Conservation (phyloP, 495 filamentous ascomycete species). For the Pseudomonodictys pantanalensis region DNA sequence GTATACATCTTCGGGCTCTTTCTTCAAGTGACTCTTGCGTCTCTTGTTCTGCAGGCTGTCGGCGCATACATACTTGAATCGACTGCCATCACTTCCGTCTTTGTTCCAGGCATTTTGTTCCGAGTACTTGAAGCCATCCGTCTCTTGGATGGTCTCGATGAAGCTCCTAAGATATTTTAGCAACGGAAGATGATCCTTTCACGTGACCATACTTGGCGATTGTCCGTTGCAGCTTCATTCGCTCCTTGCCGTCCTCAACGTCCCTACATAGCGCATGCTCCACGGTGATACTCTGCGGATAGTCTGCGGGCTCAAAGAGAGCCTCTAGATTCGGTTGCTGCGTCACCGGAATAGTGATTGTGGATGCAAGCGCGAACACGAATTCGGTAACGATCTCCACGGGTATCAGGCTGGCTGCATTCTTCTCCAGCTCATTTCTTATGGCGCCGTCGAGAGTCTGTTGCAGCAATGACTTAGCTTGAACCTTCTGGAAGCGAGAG, state of each 20-base stretch:
- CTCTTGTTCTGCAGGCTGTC: constrained; percentile 26
- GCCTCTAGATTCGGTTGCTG: constrained; percentile 19
- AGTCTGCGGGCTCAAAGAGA: constrained; percentile 10
- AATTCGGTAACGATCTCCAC: constrained; percentile 22
- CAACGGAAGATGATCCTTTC: background rate
- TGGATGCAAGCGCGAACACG: constrained; percentile 17
- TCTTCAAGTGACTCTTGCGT: constrained; percentile 15
- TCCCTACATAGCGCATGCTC: constrained; percentile 21
- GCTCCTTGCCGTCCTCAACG: constrained; percentile 22
- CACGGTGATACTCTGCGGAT: constrained; percentile 13
- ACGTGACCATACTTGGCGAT: constrained; percentile 6
- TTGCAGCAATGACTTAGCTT: background rate
- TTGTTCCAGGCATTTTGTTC: constrained; percentile 24
- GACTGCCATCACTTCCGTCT: constrained; percentile 18
- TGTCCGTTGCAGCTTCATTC: constrained; percentile 17
- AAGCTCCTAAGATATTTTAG: background rate
- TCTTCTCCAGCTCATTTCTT: constrained; percentile 22
- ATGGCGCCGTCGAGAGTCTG: constrained; percentile 8
- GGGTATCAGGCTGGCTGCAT: constrained; percentile 16
- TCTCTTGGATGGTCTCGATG: constrained; percentile 19
- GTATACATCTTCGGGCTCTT: background rate
- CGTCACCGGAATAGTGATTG: constrained; percentile 16
- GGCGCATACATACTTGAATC: constrained; percentile 27
- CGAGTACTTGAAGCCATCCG: constrained; percentile 25
- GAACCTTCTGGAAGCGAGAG: no score